A percentile compares a stretch with the other conserved stretches of the same genome.
Evolutionary conservation across 495 filamentous ascomycete species (phyloP).

Genomic region (Sordaria brevicollis): DNA sequence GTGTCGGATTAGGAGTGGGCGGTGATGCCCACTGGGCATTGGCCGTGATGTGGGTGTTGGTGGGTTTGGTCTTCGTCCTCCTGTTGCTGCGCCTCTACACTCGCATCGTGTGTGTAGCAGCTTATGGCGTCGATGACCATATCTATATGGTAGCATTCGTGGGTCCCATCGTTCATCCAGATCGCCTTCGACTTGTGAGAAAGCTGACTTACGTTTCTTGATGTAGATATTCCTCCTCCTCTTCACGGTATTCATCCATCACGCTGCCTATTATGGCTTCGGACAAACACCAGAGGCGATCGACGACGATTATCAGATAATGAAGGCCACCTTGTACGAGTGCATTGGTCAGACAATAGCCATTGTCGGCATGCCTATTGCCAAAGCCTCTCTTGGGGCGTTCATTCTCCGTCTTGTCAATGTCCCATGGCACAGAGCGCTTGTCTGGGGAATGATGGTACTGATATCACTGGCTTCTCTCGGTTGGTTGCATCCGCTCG

Average conservation of each 20-base stretch:
- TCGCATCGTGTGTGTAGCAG: slow-evolving; percentile 17
- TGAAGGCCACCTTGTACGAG: not conserved
- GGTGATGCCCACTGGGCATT: slow-evolving; percentile 8
- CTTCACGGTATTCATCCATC: slow-evolving; percentile 17
- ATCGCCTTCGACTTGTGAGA: no score
- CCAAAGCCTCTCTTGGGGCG: slow-evolving; percentile 20
- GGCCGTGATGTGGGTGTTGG: slow-evolving; percentile 15
- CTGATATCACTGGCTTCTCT: slow-evolving; percentile 7
- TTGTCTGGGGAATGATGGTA: slow-evolving; percentile 19
- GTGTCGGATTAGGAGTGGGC: no score
- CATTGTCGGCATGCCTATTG: slow-evolving; percentile 18
- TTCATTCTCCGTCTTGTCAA: slow-evolving; percentile 20
- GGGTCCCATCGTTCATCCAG: no score
- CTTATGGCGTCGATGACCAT: slow-evolving; percentile 23
- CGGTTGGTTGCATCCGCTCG: no score
- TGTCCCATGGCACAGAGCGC: slow-evolving; percentile 9
- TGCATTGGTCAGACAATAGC: slow-evolving; percentile 10
- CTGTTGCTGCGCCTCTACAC: slow-evolving; percentile 21
- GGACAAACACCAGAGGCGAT: slow-evolving; percentile 7
- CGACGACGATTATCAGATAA: slow-evolving; percentile 2
- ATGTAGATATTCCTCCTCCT: slow-evolving; percentile 19
- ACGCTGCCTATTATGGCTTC: slow-evolving; percentile 13
- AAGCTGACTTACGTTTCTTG: no score
- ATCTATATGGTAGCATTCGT: slow-evolving; percentile 18
- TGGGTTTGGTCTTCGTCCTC: slow-evolving; percentile 4